These are phyloP conservation scores for Agaricus sinodeliciosus DNA, from an alignment of 768 basidiomycete genomes.

Conservation along the genomic window DNA sequence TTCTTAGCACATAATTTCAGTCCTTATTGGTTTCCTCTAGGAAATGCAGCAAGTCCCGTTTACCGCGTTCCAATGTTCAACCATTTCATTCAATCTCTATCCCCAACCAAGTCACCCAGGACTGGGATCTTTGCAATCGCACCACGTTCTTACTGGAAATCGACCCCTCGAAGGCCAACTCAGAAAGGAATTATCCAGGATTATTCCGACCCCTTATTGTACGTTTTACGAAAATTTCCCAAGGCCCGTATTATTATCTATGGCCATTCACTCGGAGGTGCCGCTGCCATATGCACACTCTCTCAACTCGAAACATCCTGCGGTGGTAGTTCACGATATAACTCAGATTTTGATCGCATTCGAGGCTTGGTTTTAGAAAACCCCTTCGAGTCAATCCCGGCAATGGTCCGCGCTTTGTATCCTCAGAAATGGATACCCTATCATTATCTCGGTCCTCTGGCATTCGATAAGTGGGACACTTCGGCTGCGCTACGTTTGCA, in stretches of 20 bases:
- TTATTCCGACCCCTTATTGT: slow-evolving; percentile 26
- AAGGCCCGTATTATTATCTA: slow-evolving; percentile 28
- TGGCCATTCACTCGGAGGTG: slow-evolving; percentile 44
- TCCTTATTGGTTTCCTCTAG: slow-evolving; percentile 23
- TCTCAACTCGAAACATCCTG: slow-evolving; percentile 12
- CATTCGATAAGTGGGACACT: slow-evolving; percentile 43
- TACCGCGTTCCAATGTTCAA: slow-evolving; percentile 38
- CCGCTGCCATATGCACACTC: slow-evolving; percentile 34
- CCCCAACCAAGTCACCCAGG: slow-evolving; percentile 3
- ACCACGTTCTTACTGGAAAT: slow-evolving; percentile 46
- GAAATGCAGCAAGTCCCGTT: slow-evolving; percentile 46
- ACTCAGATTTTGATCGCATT: slow-evolving; percentile 12
- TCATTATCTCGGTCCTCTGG: slow-evolving; percentile 36
- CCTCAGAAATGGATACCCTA: slow-evolving; percentile 44
- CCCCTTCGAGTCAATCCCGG: slow-evolving; percentile 38
- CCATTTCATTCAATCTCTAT: slow-evolving; percentile 18
- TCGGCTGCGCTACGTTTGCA: slow-evolving; percentile 18
- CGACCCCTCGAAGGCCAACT: slow-evolving; percentile 30
- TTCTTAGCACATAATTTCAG: not conserved
- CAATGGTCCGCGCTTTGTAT: slow-evolving; percentile 41
- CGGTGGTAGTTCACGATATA: not conserved
- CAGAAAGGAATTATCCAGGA: slow-evolving; percentile 33
- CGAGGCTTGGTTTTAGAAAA: slow-evolving; percentile 42
- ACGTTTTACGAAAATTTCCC: slow-evolving; percentile 27
- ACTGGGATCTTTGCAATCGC: slow-evolving; percentile 31